Evolutionary conservation across 768 basidiomycete species (phyloP), one percentile per base, ranked within the genome.

Genomic region (Mycena haematopus): DNA sequence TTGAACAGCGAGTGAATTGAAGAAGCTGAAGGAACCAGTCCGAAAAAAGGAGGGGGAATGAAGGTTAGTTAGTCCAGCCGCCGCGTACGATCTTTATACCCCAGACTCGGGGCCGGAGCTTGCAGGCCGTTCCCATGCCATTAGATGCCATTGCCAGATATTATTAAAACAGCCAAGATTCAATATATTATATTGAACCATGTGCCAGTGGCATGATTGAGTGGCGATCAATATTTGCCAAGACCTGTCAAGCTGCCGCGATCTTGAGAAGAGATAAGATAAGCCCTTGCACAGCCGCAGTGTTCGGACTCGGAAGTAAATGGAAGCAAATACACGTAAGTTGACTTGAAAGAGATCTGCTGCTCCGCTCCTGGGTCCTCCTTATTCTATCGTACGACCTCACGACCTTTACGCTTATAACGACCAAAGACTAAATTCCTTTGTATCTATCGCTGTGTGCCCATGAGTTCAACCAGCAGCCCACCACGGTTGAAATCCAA

Each of bases 11-110:
- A 45, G 31, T 58, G 61, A 56, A 65, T 63, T 55, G 58, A 67
- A 67, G 51, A 61, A 61, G 62, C 56, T 60, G 57, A 59, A 59
- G 62, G 66, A 67, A 58, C 66, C 66, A 64, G 66, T 67, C 66
- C 66, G 40, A 33, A 56, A 40, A 31, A 14, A 36, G 53, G 55
- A 25, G 52, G 61, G 55, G 55, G 42, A 60, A 59, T 35, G 52
- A 64, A 57, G 59, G 65, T 44, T 53, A 22, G 50, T 21, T 53
- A 22, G 50, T 21, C 47, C 1, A 21, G 19, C 21, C 10, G 49
- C n/a, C 24, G 46, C 11, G 25, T 17, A 46, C 6, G 7, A 21
- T 31, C 9, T 31, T 4, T 6, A 36, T 24, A 42, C 44, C 3
- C 50, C 56, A 29, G 49, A 55, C 40, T 49, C n/a, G n/a, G n/a